Base-by-base conservation (phyloP, 139 green algal genomes). In the Eudorina sp. region DNA sequence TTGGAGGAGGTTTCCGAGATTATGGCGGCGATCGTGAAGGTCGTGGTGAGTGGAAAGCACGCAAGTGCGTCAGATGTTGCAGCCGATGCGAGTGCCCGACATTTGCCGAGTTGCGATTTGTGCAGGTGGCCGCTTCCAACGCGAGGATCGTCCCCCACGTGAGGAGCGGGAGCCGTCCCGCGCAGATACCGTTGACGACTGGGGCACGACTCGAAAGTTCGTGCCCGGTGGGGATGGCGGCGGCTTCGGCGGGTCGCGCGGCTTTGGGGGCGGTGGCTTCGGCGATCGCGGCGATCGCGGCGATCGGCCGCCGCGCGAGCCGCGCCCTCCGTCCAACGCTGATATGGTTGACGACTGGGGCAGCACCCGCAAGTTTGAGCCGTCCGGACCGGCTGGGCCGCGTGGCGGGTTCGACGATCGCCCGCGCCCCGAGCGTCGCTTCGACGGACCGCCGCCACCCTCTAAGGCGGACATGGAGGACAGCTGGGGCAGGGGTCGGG, bases 281-380 rank as follows among this genome's bases (percentile, higher is more conserved):
- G 70, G 29, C 3, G 84, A 85, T 53, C 69, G 83, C 66, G 76
- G 78, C 21, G 64, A 84, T 19, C 62, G 34, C 13, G 43, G 55
- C 16, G 40, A 75, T 45, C 81, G 81, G 1, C 60, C 64, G 0
- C 90, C 87, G 51, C 77, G 89, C 6, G 91, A 95, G 64, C 76
- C 88, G 3, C 53, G 84, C 25, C 80, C 76, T 14, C 88, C 89
- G 14, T 97, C 94, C 0, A 94, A 94, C 7, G 95, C 96, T 21
- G 96, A 98, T 68, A 76, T 75, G 51, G 92, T 90, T 5, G 89
- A 96, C 77, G 89, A 98, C 70, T 98, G 96, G 96, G 94, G 94
- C 51, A 89, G 81, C 64, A 91, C 78, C 4, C 88, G 90, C 16
- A 94, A 95, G 90, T 97, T 95, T 62, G 83, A 90, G 86, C 94